Evolutionary conservation across 495 filamentous ascomycete species (phyloP), one percentile per base, ranked within the genome.

Genomic region (Margaritispora aquatica): DNA sequence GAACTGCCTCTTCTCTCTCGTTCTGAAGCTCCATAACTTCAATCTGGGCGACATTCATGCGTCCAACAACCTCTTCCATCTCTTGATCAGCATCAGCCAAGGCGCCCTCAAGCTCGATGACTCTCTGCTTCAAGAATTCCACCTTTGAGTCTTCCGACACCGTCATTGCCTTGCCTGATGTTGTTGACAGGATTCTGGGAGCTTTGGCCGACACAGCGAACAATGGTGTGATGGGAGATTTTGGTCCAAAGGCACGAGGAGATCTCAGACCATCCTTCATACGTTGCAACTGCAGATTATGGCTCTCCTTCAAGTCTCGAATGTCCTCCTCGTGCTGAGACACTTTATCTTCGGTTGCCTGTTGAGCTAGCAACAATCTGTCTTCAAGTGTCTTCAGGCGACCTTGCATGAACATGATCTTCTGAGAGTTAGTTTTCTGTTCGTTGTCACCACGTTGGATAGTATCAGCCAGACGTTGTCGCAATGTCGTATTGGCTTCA

Each of bases 1-100:
- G 84, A 64, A 94, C 82, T 38, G 94, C 92, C 60, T 90, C 88
- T 64, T 98, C 94, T 68, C 92, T 84, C 74, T 95, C 88, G 73
- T 88, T 88, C 73, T 97, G 92, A 54, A 98, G 78, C 66, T 91
- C 84, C 68, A 91, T 84, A 36, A 98, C 94, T 73, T 96, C 91
- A 57, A 96, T 91, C 75, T 97, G 94, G 8, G 93, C 92, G 59
- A 83, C 78, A 73, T 91, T 96, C 91, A 98, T 96, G 55, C 88
- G 80, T 55, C 86, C 78, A 17, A 98, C 89, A 1, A 97, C 93
- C 71, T 94, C 88, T 68, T 93, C 84, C 94, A 98, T 97, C 77
- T 97, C 93, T 57, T 77, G 75, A 65, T 97, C 94, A 20, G 94
- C 90, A 59, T 94, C 83, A 23, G 78, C 74, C 20, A 97, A 77